Conservation (phyloP, 2,329 filamentous ascomycete species). For the Trichoderma sp. region DNA sequence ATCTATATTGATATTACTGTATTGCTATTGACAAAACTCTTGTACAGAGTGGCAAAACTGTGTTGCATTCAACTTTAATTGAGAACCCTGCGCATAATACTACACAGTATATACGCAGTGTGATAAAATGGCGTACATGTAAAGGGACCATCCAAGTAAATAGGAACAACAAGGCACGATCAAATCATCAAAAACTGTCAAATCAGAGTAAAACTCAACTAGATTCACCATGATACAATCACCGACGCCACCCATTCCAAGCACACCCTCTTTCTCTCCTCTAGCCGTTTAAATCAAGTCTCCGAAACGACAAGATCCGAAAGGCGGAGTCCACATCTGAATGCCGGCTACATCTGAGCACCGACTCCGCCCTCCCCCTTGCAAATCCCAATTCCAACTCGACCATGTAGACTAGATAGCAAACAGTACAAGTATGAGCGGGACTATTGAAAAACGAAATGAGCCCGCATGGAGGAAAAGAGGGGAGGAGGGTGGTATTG, state of each 20-base stretch:
- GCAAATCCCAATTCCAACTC: background rate
- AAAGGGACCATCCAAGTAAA: background rate
- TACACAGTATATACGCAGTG: background rate
- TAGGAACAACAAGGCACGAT: background rate
- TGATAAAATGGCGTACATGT: background rate
- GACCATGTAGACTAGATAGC: background rate
- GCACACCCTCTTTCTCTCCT: too few species aligned
- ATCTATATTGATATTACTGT: background rate
- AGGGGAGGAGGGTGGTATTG: background rate
- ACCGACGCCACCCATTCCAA: background rate
- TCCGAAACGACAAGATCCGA: background rate
- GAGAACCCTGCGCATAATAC: too few species aligned
- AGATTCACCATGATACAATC: background rate
- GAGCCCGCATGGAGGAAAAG: background rate
- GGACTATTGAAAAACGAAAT: background rate
- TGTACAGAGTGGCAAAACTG: background rate
- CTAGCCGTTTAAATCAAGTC: background rate
- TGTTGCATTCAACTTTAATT: background rate
- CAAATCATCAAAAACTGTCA: background rate
- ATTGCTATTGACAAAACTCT: background rate
- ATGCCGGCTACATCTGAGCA: background rate
- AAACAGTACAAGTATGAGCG: background rate
- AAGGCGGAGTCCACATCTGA: constrained; percentile 21
- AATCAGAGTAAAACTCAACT: background rate
- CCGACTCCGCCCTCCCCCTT: constrained; percentile 6